Base-by-base conservation (phyloP, 176 grass and related monocot species). In the Thalia dealbata region DNA sequence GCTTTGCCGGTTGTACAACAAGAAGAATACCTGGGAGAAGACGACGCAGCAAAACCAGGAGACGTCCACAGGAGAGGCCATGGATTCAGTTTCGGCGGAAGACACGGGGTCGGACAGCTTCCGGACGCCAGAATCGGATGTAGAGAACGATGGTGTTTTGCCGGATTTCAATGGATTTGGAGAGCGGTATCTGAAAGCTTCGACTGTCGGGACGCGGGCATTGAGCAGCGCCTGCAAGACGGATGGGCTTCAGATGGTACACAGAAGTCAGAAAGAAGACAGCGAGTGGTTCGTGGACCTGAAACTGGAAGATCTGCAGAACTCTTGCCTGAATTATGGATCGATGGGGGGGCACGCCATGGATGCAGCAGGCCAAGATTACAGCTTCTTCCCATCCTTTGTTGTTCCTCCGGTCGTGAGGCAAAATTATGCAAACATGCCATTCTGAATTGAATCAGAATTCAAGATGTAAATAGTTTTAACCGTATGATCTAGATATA, bases 1-100 rank as follows among this genome's bases (percentile, higher is more conserved):
- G 54, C 71, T 73, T 35, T 73, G 71, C 71, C 71, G 71, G 9
- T 38, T 73, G 51, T 73, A 73, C 71, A 73, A 73, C 71, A 73
- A 73, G 50, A 73, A 73, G 71, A 73, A 56, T 55, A 73, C 24
- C 71, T 73, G 71, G 71, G 45, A 73, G 71, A 58, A 58, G 71
- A 73, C 38, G 8, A 25, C 22, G 28, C 71, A n/a, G 9, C 68
- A 46, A 12, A 6, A 72, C 14, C 12, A 52, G 48, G 25, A 73
- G 71, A 35, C 51, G 25, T 73, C 71, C 0, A 38, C n/a, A 12
- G 51, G 50, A 41, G 51, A 54, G 27, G 52, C 71, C 2, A 23
- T 73, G 51, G 51, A 23, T 58, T 73, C 51, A 7, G 50, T 73
- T 58, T 73, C 51, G 3, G 50, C 58, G 15, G 71, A 56, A 14